Evolutionary conservation across 257 asterid genomes (phyloP).

Genomic region (Rubia yunnanensis): DNA sequence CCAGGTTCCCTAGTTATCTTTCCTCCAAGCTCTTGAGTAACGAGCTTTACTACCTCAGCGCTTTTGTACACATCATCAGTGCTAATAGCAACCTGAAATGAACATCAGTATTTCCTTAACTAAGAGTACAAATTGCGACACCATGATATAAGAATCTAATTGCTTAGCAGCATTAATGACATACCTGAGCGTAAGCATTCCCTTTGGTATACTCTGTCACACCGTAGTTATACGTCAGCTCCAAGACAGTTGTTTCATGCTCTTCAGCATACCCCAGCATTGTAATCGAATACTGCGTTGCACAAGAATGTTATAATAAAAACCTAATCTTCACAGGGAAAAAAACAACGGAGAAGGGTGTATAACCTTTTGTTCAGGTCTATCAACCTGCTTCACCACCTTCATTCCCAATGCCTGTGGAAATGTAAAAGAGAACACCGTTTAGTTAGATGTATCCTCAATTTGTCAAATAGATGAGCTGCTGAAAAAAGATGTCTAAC

Average conservation of each 20-base stretch:
- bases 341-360: not conserved
- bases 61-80: slow-evolving; percentile 92
- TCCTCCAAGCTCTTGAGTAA: slow-evolving; percentile 84
- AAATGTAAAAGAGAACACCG: slow-evolving; percentile 1
- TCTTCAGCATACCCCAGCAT: slow-evolving; percentile 97
- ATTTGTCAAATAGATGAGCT: too few species aligned
- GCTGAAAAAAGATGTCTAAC: not conserved
- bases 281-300: slow-evolving; percentile 72
- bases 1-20: slow-evolving; percentile 87
- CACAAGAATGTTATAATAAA: not conserved
- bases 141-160: not conserved
- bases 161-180: not conserved
- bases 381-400: slow-evolving; percentile 63
- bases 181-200: slow-evolving; percentile 97
- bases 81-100: slow-evolving; percentile 61
- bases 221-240: slow-evolving; percentile 91
- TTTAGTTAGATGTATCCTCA: too few species aligned
- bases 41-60: slow-evolving; percentile 71
- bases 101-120: not conserved
- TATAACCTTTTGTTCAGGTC: slow-evolving; percentile 85
- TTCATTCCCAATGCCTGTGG: slow-evolving; percentile 87
- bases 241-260: slow-evolving; percentile 69
- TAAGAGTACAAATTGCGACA: not conserved
- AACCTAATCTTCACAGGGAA: not conserved
- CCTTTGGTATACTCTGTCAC: slow-evolving; percentile 94